A percentile compares a stretch with the other conserved stretches of the same genome.
Evolutionary conservation across 2,329 filamentous ascomycete genomes (phyloP).

Genomic region (Fusarium illudens): DNA sequence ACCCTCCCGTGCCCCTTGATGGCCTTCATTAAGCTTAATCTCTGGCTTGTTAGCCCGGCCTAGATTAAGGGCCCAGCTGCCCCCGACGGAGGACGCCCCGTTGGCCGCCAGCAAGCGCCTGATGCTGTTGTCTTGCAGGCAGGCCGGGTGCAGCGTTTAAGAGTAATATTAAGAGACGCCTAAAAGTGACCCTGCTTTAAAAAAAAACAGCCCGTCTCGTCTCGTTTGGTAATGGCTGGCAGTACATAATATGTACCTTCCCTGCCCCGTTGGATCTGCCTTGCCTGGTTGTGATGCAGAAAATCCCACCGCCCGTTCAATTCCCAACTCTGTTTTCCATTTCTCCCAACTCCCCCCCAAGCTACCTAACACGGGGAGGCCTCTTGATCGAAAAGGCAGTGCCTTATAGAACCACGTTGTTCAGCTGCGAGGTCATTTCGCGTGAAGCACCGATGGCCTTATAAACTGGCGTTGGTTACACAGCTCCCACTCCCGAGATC

Average conservation of each 20-base stretch:
- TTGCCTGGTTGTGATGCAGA: not conserved
- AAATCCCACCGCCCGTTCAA: constrained; percentile 9
- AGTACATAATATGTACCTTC: not conserved
- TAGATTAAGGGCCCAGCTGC: not conserved
- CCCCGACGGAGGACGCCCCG: not conserved
- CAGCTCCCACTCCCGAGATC: not conserved
- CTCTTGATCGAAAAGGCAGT: not conserved
- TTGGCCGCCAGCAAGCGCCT: not conserved
- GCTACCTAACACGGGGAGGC: constrained; percentile 8
- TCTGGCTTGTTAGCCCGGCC: not conserved
- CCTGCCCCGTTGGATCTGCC: not conserved
- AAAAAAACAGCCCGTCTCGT: not conserved
- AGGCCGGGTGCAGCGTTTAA: not conserved
- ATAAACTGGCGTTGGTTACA: not conserved
- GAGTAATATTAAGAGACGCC: not conserved
- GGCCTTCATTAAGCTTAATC: not conserved
- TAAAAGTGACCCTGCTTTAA: not conserved
- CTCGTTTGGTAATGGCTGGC: too few relatives aligned
- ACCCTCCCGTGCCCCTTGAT: not conserved
- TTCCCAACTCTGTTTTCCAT: not conserved
- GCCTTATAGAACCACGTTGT: not conserved
- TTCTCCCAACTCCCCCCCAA: not conserved
- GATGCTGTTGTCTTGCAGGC: not conserved
- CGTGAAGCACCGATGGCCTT: not conserved
- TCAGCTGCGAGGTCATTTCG: not conserved